Evolutionary conservation across 2,329 filamentous ascomycete species (phyloP).

Genomic region (Nakataea oryzae): DNA sequence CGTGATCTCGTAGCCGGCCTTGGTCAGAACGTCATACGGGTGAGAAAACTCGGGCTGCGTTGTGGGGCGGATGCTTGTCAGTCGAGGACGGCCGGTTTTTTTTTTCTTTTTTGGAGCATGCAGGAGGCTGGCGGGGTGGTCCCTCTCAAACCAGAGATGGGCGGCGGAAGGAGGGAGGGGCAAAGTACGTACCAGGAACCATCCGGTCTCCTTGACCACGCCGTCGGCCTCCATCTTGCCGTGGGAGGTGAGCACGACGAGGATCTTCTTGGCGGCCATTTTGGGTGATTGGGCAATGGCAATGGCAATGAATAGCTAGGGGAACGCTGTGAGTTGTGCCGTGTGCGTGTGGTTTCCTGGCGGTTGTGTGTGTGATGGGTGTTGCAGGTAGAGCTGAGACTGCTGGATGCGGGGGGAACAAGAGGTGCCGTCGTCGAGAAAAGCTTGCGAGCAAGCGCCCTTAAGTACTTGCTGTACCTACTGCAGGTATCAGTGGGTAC

Average conservation of each 20-base stretch:
- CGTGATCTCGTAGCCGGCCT: slow-evolving; percentile 40
- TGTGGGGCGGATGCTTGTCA: neutral
- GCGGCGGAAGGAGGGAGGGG: too few relatives aligned
- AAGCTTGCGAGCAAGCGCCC: neutral
- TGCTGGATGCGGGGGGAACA: neutral
- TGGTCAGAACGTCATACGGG: slow-evolving; percentile 45
- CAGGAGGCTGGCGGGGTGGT: neutral
- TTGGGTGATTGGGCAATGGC: neutral
- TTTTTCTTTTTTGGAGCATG: neutral
- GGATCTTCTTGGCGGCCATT: slow-evolving; percentile 37
- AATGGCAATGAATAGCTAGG: neutral
- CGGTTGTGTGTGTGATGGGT: neutral
- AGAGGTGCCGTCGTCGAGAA: neutral
- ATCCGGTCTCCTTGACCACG: slow-evolving; percentile 49
- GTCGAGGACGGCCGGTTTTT: neutral
- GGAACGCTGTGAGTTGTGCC: neutral
- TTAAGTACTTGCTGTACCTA: too few relatives aligned
- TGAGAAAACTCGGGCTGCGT: slow-evolving; percentile 52
- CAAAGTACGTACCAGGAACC: slow-evolving; percentile 55
- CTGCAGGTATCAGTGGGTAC: too few relatives aligned
- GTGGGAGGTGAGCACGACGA: slow-evolving; percentile 61
- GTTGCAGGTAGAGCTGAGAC: neutral
- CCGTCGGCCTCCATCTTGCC: slow-evolving; percentile 26
- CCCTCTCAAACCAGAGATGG: neutral
- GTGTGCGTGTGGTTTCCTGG: neutral